These are phyloP conservation scores for Capsicum pubescens DNA, from an alignment of 257 asterid genomes.

Conservation along the genomic window DNA sequence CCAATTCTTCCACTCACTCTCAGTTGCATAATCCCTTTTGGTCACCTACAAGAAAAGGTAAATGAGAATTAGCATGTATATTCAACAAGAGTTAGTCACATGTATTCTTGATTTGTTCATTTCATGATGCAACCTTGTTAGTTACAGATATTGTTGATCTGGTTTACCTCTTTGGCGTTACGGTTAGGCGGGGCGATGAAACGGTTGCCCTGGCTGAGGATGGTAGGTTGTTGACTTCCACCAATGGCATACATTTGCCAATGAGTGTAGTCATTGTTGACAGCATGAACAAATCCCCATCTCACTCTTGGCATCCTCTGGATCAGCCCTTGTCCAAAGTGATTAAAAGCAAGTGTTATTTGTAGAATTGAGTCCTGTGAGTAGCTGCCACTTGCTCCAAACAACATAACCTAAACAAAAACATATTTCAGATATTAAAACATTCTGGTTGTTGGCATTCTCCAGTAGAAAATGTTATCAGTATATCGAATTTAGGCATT, in stretches of 20 bases:
- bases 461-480: not conserved
- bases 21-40: conserved; percentile 62
- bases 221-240: conserved; percentile 45
- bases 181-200: conserved; percentile 54
- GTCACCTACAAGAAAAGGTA: conserved; percentile 54
- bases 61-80: not conserved
- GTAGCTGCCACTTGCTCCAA: conserved; percentile 42
- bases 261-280: conserved; percentile 45
- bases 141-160: not conserved
- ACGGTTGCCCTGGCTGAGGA: conserved; percentile 50
- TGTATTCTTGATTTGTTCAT: not conserved
- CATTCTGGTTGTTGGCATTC: not conserved
- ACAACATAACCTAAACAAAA: conserved; percentile 39
- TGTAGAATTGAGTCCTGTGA: conserved; percentile 37
- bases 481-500: not conserved
- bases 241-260: conserved; percentile 53
- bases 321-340: conserved; percentile 42
- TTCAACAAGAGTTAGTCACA: not conserved
- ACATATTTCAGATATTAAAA: conserved; percentile 5
- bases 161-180: conserved; percentile 62
- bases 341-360: conserved; percentile 45
- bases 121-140: not conserved
- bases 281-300: conserved; percentile 44
- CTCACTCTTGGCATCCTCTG: conserved; percentile 51
- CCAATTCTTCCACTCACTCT: conserved; percentile 78